Evolutionary conservation across 139 green algal species (phyloP).

Genomic region (Eudorina sp.): DNA sequence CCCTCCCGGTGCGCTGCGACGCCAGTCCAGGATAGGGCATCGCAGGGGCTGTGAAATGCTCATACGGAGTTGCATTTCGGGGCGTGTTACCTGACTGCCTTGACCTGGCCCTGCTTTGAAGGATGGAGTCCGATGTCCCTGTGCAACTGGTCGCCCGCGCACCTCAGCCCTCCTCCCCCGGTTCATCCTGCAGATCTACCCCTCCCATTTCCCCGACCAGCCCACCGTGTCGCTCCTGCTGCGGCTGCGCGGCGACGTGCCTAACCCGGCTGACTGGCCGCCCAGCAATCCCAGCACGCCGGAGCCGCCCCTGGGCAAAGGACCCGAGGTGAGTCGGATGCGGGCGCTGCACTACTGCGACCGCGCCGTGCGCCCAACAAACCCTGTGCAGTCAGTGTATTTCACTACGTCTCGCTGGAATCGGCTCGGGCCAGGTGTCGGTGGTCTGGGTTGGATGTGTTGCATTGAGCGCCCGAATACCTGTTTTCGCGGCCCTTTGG

Average conservation of each 20-base stretch:
- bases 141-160: neutral
- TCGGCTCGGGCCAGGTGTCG: too few relatives aligned
- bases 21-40: neutral
- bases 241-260: constrained; percentile 3
- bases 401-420: too few relatives aligned
- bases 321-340: constrained; percentile 29
- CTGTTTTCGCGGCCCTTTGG: too few relatives aligned
- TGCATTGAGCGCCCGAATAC: too few relatives aligned
- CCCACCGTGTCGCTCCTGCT: constrained; percentile 35
- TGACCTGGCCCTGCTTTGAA: neutral
- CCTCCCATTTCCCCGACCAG: constrained; percentile 40
- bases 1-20: neutral
- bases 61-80: neutral
- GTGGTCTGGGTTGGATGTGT: too few relatives aligned
- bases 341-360: too few relatives aligned
- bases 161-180: too few relatives aligned
- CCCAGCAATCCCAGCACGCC: neutral
- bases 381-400: too few relatives aligned
- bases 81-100: neutral
- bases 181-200: constrained; percentile 21
- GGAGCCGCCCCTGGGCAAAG: constrained; percentile 28
- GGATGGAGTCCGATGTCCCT: neutral
- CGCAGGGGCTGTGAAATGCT: neutral
- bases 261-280: constrained; percentile 1
- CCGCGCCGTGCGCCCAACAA: too few relatives aligned